Percentiles rank a stretch among this genome's conserved stretches.
phyloP scores from a whole-genome alignment of 192 early-diverging fungal genomes.

The Coemansia sp. region DNA sequence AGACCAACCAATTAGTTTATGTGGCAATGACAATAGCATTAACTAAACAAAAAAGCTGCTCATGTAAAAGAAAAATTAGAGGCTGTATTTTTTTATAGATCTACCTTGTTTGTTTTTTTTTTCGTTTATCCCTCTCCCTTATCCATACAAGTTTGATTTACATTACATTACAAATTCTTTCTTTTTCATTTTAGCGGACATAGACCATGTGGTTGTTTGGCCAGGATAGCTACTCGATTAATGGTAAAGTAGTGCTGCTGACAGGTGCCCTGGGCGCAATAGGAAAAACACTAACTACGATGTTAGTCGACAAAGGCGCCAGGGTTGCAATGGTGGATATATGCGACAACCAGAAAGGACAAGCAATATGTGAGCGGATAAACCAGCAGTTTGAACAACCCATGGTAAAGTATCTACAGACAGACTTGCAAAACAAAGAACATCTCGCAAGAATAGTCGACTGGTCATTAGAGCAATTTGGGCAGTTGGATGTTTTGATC shows the following conservation, averaged over 20 bases:
- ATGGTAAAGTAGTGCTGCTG: constrained; percentile 32
- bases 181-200: too few relatives aligned
- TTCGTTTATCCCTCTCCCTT: too few relatives aligned
- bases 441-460: constrained; percentile 23
- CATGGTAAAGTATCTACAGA: constrained; percentile 17
- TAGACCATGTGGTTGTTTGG: neutral
- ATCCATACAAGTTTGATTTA: too few relatives aligned
- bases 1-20: neutral
- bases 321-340: constrained; percentile 38
- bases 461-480: constrained; percentile 22
- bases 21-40: too few relatives aligned
- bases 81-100: too few relatives aligned
- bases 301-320: constrained; percentile 17
- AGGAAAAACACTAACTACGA: constrained; percentile 19
- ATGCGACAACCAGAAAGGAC: neutral
- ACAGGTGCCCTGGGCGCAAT: constrained; percentile 44
- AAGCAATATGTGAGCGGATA: constrained; percentile 10
- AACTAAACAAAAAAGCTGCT: too few relatives aligned
- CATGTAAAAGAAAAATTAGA: too few relatives aligned
- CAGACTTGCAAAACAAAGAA: constrained; percentile 15
- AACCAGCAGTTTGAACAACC: constrained; percentile 6
- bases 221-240: constrained; percentile 11
- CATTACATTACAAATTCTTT: too few relatives aligned
- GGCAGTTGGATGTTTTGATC: constrained; percentile 30
- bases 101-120: too few relatives aligned